Percentiles rank a stretch among this genome's conserved stretches.
phyloP scores from a whole-genome alignment of 176 grass and related monocot genomes.

The Carex kokanica region DNA sequence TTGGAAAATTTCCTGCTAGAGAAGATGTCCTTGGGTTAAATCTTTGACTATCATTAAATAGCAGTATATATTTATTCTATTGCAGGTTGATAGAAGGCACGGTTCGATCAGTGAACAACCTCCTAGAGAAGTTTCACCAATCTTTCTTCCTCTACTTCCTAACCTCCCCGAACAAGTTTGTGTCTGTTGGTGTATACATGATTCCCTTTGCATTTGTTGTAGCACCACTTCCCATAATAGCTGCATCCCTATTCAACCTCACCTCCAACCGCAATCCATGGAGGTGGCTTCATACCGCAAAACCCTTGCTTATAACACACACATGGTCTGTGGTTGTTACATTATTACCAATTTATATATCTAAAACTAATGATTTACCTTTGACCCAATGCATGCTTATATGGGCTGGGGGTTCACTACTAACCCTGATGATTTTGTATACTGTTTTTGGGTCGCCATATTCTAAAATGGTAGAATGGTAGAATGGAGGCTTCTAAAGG shows the following conservation, averaged over 20 bases:
- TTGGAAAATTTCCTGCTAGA: neutral
- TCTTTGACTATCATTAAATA: neutral
- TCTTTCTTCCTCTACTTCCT: constrained; percentile 98
- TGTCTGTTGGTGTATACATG: constrained; percentile 97
- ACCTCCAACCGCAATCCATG: constrained; percentile 42
- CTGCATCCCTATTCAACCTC: constrained; percentile 68
- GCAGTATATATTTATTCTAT: neutral
- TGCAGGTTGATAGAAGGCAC: constrained; percentile 95
- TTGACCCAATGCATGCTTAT: constrained; percentile 34
- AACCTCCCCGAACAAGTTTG: constrained; percentile 81
- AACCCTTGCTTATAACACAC: constrained; percentile 68
- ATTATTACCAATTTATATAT: constrained; percentile 62
- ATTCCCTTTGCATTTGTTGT: constrained; percentile 81
- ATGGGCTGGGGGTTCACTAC: constrained; percentile 53
- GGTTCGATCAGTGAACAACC: constrained; percentile 79
- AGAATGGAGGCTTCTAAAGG: constrained; percentile 81
- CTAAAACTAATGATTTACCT: constrained; percentile 44
- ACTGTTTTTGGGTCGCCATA: constrained; percentile 49
- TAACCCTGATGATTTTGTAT: constrained; percentile 43
- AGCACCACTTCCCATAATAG: constrained; percentile 72
- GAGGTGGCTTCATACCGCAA: constrained; percentile 81
- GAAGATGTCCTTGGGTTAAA: neutral
- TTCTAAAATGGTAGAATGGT: constrained; percentile 50
- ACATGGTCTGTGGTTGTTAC: constrained; percentile 70
- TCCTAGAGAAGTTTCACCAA: constrained; percentile 97